phyloP scores from a whole-genome alignment of 306 rosid species.

The Pachyrhizus erosus region DNA sequence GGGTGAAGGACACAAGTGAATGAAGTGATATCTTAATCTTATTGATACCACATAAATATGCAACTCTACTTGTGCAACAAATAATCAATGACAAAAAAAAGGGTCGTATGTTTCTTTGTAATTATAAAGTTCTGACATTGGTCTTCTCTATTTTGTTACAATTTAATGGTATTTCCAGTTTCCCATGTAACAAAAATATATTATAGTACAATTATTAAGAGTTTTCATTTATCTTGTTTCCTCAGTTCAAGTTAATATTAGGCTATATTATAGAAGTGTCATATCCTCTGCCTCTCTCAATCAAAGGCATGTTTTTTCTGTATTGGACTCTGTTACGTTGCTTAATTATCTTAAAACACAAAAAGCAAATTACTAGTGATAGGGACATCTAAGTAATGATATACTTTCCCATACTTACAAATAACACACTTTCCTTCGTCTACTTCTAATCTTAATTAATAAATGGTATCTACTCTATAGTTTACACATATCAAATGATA shows the following conservation, averaged over 20 bases:
- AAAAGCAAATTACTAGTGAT: too few species aligned
- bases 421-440: neutral
- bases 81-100: neutral
- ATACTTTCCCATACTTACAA: too few species aligned
- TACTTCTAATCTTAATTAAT: neutral
- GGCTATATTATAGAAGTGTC: too few species aligned
- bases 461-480: neutral
- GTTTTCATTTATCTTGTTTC: neutral
- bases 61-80: slow-evolving; percentile 1
- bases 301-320: neutral
- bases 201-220: neutral
- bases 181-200: neutral
- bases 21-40: neutral
- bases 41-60: neutral
- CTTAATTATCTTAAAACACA: too few species aligned
- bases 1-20: slow-evolving; percentile 34
- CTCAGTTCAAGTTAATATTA: neutral
- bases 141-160: neutral
- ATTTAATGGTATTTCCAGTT: too few species aligned
- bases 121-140: neutral
- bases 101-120: neutral
- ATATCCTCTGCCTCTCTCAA: neutral
- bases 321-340: too few species aligned
- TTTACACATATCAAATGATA: neutral
- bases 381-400: too few species aligned